Base-by-base conservation (phyloP, 768 basidiomycete genomes). In the Russula olivacea region DNA sequence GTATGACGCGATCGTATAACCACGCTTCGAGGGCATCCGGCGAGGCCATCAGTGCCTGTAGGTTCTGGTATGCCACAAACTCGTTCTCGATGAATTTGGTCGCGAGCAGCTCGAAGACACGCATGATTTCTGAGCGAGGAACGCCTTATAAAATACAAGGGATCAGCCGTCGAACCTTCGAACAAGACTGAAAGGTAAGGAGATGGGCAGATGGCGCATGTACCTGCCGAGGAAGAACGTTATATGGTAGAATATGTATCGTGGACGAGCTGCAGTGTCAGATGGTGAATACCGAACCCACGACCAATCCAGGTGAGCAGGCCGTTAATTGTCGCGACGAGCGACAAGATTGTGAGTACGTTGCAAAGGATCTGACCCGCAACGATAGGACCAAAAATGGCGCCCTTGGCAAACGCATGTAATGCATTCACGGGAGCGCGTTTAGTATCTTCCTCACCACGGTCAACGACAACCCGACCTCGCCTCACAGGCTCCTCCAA, bases 301-400 rank as follows among this genome's bases (percentile, higher is more conserved):
- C 79, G 82, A 36, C 93, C 93, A 71, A 93, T 82, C 92, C 91
- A 95, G 32, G 91, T 93, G 43, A 94, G 80, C 14, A 93, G 77
- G 48, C 88, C 93, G 70, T 95, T 92, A 73, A 92, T 84, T 57
- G 80, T 81, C 50, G 88, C 84, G 62, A 97, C 84, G 54, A 94
- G 86, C 3, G 91, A 82, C 59, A 96, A 76, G 62, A 96, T 85
- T 57, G 90, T 93, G 61, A 94, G 78, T 64, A 94, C 89, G 69
- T 93, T 93, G 60, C 88, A 83, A 86, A 93, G 74, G 71, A 94
- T 93, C 71, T 93, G 88, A 21, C 91, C 91, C 9, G 92, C 93
- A 55, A 95, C 89, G 63, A 89, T 76, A 47, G 94, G 74, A 74
- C 93, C 93, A 67, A 95, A 93, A 41, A 85, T 73, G 15, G 91